Conservation (phyloP, 2,329 filamentous ascomycete species). For the Aspergillus thermomutatus region DNA sequence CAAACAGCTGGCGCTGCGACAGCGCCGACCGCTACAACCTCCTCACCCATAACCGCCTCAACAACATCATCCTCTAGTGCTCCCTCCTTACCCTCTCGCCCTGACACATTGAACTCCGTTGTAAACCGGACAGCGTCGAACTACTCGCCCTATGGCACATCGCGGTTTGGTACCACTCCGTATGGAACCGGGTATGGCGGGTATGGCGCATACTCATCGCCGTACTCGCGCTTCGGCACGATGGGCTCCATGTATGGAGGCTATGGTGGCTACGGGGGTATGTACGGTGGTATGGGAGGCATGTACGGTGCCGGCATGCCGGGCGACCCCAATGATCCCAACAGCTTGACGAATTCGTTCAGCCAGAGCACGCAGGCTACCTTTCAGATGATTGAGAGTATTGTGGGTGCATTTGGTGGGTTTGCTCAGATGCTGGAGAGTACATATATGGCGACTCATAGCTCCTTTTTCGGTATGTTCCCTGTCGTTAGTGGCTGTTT, state of each 20-base stretch:
- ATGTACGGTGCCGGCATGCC: conserved; percentile 52
- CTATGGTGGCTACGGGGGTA: conserved; percentile 45
- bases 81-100: conserved; percentile 76
- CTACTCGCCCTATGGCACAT: conserved; percentile 65
- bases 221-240: conserved; percentile 52
- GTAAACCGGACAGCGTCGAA: conserved; percentile 86
- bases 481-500: not conserved
- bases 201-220: conserved; percentile 53
- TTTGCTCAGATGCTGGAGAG: conserved; percentile 99
- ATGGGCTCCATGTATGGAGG: conserved; percentile 41
- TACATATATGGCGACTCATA: conserved; percentile 99
- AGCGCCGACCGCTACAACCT: conserved; percentile 41
- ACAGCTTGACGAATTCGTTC: conserved; percentile 93
- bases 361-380: conserved; percentile 92
- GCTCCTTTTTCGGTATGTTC: conserved; percentile 87
- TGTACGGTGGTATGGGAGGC: conserved; percentile 47
- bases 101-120: conserved; percentile 70
- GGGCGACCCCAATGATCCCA: conserved; percentile 76
- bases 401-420: conserved; percentile 93
- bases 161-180: conserved; percentile 53
- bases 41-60: conserved; percentile 31
- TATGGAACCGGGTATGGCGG: conserved; percentile 46
- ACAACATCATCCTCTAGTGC: conserved; percentile 42
- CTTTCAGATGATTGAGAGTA: conserved; percentile 96
- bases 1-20: conserved; percentile 38